phyloP scores from a whole-genome alignment of 345 rosid genomes.

The Carallia brachiata region DNA sequence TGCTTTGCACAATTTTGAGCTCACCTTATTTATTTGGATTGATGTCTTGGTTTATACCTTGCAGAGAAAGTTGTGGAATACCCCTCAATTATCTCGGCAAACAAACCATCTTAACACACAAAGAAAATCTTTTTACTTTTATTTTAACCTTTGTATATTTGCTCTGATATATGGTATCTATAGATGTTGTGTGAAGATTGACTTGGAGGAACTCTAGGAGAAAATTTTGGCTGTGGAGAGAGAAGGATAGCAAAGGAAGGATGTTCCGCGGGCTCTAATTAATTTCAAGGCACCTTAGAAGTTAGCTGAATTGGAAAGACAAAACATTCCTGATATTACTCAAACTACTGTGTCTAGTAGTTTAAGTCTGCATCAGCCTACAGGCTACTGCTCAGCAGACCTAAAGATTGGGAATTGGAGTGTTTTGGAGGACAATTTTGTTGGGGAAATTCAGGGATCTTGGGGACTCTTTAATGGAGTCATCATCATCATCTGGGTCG shows the following conservation, averaged over 20 bases:
- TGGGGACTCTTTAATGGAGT: constrained; percentile 43
- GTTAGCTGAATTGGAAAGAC: constrained; percentile 19
- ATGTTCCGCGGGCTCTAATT: constrained; percentile 27
- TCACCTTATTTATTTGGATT: neutral
- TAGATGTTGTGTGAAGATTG: neutral
- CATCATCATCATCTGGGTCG: constrained; percentile 44
- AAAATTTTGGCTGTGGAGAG: constrained; percentile 10
- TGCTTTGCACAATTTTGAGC: neutral
- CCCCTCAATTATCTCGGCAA: neutral
- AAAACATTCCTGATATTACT: constrained; percentile 13
- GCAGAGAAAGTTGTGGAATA: neutral
- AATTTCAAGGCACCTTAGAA: constrained; percentile 23
- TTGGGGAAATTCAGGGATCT: constrained; percentile 10
- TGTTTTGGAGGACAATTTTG: constrained; percentile 20
- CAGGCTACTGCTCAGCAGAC: constrained; percentile 23
- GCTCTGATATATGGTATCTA: neutral
- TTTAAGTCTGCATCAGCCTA: constrained; percentile 8
- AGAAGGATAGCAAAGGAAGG: constrained; percentile 12
- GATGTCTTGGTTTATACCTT: neutral
- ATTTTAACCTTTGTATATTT: constrained; percentile 4
- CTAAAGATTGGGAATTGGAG: constrained; percentile 31
- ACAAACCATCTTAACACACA: neutral
- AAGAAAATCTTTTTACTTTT: neutral
- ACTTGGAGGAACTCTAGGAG: constrained; percentile 8
- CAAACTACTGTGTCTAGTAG: constrained; percentile 17